A percentile compares a stretch with the other conserved stretches of the same genome.
phyloP scores from a whole-genome alignment of 768 basidiomycete genomes.

The Cystobasidium onofrii region DNA sequence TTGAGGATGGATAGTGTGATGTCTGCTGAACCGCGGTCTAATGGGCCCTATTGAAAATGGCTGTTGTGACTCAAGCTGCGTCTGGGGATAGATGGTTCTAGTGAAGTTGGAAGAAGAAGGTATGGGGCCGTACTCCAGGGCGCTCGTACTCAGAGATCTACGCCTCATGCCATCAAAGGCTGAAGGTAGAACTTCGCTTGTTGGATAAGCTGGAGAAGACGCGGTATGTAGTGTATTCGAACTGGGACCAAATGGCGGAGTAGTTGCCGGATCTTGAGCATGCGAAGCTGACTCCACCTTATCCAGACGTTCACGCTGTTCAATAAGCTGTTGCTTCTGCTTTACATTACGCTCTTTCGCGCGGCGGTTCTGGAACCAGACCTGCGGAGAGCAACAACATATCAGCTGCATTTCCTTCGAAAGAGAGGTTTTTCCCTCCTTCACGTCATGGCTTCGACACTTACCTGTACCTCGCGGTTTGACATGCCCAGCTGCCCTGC shows the following conservation, averaged over 20 bases:
- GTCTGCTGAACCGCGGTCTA: neutral
- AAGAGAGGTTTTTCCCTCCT: neutral
- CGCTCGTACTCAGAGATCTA: conserved; percentile 9
- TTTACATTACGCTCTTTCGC: conserved; percentile 26
- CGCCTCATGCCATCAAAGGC: neutral
- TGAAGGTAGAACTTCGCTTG: neutral
- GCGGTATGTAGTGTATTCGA: no score
- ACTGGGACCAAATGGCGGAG: neutral
- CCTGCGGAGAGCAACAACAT: conserved; percentile 5
- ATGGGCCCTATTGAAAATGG: neutral
- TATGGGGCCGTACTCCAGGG: neutral
- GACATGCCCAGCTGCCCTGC: conserved; percentile 30
- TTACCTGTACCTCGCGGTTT: conserved; percentile 35
- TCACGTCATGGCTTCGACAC: neutral
- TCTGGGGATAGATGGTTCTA: neutral
- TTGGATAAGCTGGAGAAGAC: neutral
- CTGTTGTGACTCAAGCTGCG: neutral
- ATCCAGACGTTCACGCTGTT: conserved; percentile 7
- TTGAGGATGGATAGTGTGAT: neutral
- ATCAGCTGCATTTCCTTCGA: no score
- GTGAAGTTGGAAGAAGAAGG: neutral
- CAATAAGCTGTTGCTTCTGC: conserved; percentile 13
- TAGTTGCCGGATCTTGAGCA: neutral
- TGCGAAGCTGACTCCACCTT: neutral
- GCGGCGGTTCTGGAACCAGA: conserved; percentile 35